Percentiles rank a stretch among this genome's conserved stretches.
Conservation (phyloP, 2,329 filamentous ascomycete species). For the Coniochaeta sp. region DNA sequence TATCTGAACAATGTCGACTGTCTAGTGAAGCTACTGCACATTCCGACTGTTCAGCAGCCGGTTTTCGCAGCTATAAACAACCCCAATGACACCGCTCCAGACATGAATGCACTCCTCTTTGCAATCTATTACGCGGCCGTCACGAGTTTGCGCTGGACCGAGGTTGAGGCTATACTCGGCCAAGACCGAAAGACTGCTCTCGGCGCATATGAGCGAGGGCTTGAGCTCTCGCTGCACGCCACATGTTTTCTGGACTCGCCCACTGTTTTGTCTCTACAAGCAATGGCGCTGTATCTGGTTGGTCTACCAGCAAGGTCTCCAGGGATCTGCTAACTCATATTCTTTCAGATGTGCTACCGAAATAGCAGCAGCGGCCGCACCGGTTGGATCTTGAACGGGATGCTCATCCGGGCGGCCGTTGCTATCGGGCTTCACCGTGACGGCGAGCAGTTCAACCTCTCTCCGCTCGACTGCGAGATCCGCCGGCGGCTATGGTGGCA, state of each 20-base stretch:
- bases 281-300: conserved; percentile 20
- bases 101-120: background rate
- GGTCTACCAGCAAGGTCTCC: conserved; percentile 9
- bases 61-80: background rate
- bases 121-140: background rate
- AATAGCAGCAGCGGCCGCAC: conserved; percentile 24
- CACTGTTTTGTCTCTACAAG: background rate
- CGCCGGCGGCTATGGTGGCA: conserved; percentile 48
- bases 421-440: conserved; percentile 32
- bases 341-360: conserved; percentile 20
- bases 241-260: background rate
- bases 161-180: background rate
- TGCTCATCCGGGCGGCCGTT: conserved; percentile 38
- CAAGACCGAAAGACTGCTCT: background rate
- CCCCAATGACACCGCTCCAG: background rate
- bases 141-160: background rate
- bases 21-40: background rate
- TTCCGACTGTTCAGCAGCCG: background rate
- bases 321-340: background rate
- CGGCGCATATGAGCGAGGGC: background rate
- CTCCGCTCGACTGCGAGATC: conserved; percentile 46
- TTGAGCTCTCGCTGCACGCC: background rate
- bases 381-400: conserved; percentile 32
- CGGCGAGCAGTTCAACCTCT: conserved; percentile 35
- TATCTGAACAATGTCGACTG: background rate